These are phyloP conservation scores for Hirsutella minnesotensis DNA, from an alignment of 2,329 filamentous ascomycete species.

Conservation along the genomic window DNA sequence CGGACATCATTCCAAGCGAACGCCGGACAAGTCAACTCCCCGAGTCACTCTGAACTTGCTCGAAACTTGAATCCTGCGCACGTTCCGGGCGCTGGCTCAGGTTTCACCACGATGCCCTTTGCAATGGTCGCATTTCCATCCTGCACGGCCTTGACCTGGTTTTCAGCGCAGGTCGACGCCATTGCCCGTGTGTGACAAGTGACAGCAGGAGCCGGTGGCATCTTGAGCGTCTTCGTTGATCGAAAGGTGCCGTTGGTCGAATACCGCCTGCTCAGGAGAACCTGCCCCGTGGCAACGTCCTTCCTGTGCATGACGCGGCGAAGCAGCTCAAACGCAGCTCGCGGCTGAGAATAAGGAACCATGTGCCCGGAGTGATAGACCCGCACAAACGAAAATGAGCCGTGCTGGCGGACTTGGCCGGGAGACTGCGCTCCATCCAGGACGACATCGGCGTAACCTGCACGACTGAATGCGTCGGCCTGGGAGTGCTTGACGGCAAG, in stretches of 20 bases:
- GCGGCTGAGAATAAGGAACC: conserved; percentile 47
- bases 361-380: conserved; percentile 56
- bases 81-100: not conserved
- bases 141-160: not conserved
- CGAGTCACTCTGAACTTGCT: too few species aligned
- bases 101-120: not conserved
- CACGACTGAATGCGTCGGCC: conserved; percentile 32
- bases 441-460: conserved; percentile 56
- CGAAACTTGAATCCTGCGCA: not conserved
- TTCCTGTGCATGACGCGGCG: not conserved
- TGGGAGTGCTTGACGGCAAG: conserved; percentile 45
- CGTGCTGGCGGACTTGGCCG: conserved; percentile 63
- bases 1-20: too few species aligned
- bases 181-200: not conserved
- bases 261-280: not conserved
- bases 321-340: conserved; percentile 44
- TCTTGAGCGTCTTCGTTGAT: not conserved
- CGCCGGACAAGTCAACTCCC: too few species aligned
- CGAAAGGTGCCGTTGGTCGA: not conserved
- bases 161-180: not conserved
- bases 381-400: conserved; percentile 37
- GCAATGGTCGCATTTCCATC: not conserved
- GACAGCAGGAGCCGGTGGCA: not conserved
- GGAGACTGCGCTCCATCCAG: conserved; percentile 54
- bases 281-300: not conserved